Evolutionary conservation across 2,329 filamentous ascomycete genomes (phyloP).

Genomic region (Tolypocladium nubicola): DNA sequence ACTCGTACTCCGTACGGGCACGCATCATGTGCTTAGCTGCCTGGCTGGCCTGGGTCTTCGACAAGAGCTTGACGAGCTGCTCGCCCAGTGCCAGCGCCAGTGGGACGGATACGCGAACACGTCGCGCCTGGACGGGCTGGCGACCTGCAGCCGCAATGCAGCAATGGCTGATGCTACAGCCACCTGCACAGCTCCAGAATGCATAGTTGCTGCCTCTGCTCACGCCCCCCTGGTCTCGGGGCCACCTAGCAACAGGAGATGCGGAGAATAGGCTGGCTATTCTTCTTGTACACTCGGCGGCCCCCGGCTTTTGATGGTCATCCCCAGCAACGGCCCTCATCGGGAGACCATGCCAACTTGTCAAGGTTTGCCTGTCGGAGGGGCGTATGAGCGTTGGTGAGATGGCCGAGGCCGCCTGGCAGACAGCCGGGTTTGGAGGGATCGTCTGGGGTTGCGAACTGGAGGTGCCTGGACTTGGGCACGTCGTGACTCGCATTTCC

Average conservation of each 20-base stretch:
- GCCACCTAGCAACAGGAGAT: not conserved
- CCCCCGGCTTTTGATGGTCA: not conserved
- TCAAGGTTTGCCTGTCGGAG: not conserved
- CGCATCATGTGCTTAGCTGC: not conserved
- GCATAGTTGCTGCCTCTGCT: not conserved
- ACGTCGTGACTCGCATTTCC: not conserved
- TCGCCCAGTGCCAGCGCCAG: not conserved
- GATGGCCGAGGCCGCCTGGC: not conserved
- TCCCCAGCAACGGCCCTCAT: not conserved
- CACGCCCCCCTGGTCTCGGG: constrained; percentile 1
- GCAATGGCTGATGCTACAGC: not conserved
- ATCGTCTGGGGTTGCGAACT: not conserved
- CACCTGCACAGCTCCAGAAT: not conserved
- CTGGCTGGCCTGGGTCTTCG: not conserved
- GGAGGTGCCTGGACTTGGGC: not conserved
- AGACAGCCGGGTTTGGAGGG: not conserved
- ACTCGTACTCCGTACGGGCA: not conserved
- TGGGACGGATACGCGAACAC: constrained; percentile 4
- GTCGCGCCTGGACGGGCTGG: constrained; percentile 2
- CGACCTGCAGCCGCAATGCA: constrained; percentile 2
- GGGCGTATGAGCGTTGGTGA: not conserved
- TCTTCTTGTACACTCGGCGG: not conserved
- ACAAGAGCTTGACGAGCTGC: not conserved
- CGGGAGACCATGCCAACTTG: not conserved
- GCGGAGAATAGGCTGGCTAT: not conserved